Evolutionary conservation across 2,329 filamentous ascomycete species (phyloP), one percentile per base, ranked within the genome.

Genomic region (Simplicillium sp.): DNA sequence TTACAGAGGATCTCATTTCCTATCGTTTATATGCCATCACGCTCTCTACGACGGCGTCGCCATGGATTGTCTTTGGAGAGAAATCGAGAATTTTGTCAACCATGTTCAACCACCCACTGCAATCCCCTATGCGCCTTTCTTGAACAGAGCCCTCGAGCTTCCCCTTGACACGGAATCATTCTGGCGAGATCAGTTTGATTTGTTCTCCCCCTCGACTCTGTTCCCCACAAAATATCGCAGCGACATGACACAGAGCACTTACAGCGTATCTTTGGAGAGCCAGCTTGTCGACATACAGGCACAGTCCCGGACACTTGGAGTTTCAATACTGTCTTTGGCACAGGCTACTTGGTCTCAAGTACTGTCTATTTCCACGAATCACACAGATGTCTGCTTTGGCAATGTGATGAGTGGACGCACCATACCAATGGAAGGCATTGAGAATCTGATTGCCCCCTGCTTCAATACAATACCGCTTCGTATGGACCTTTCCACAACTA

Each of bases 401-500:
- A 92, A 87, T 50, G 82, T 96, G 3, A 73, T 90, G 42, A 89
- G 79, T 53, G 88, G 89, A 2, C 78, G 89, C 7, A 82, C 80
- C 1, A 55, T 86, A 9, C 62, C 76, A 0, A 58, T 89, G 3
- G 71, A 82, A 6, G 75, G 73, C 0, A 66, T 90, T 11, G 80
- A 89, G 31, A 67, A 71, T 4, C 72, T 95, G 6, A 75, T 94
- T n/a, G 87, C 86, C 0, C 89, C 89, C 0, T 94, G 87, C 56
- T 95, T 96, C 68, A 96, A 95, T 54, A 94, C 89, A 0, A 62
- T 95, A 11, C 87, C 89, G 0, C 55, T 88, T 2, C 75, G 87
- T 18, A 62, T 78, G 13, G 61, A 77, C 28, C 45, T 84, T 9
- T 60, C 68, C 1, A 54, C 55, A 3, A 56, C 56, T 2, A 64